Evolutionary conservation across 2,329 filamentous ascomycete species (phyloP).

Genomic region (Aspergillus sp.): DNA sequence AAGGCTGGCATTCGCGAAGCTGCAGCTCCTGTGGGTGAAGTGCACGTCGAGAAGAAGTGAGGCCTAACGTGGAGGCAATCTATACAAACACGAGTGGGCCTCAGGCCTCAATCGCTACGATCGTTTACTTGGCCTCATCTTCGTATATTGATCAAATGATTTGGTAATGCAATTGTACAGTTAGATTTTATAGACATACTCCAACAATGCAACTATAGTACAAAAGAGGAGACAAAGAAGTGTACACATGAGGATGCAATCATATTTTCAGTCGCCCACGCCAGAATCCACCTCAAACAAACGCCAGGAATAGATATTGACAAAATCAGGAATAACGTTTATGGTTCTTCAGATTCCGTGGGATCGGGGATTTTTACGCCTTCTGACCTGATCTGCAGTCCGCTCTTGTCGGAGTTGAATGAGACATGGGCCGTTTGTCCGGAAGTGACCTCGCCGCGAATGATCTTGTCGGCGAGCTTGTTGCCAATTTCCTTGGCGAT

Average conservation of each 20-base stretch:
- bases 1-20: background rate
- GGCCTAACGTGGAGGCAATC: too few species aligned
- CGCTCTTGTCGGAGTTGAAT: conserved; percentile 61
- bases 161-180: background rate
- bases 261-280: background rate
- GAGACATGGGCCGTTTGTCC: conserved; percentile 71
- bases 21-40: background rate
- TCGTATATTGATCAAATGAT: background rate
- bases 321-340: background rate
- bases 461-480: conserved; percentile 84
- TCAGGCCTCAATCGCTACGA: background rate
- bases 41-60: background rate
- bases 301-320: background rate
- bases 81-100: background rate
- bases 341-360: conserved; percentile 9
- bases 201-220: conserved; percentile 8
- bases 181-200: background rate
- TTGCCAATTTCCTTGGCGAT: conserved; percentile 91
- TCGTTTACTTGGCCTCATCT: background rate
- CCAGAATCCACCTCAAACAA: background rate
- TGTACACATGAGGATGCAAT: conserved; percentile 9
- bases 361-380: conserved; percentile 13
- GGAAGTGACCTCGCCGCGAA: conserved; percentile 73
- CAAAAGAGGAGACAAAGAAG: conserved; percentile 12
- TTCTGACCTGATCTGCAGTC: conserved; percentile 51